Evolutionary conservation across 1,284 basidiomycete genomes (phyloP).

Genomic region (Fomitiporia mediterranea): DNA sequence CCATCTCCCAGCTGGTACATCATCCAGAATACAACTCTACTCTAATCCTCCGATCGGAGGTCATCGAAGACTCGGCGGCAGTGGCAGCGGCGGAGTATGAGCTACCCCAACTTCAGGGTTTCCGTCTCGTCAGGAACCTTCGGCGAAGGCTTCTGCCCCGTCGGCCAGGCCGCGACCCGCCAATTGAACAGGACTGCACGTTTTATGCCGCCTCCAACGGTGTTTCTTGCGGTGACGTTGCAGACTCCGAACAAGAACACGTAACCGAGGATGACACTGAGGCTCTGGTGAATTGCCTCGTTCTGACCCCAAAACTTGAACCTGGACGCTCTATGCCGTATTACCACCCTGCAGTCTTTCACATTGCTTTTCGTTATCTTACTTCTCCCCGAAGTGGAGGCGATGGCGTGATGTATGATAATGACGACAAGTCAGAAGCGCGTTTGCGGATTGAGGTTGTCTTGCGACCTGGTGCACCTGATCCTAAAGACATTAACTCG

Average conservation of each 20-base stretch:
- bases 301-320: slow-evolving; percentile 58
- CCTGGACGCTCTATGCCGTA: slow-evolving; percentile 55
- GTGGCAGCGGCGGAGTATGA: slow-evolving; percentile 27
- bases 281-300: slow-evolving; percentile 39
- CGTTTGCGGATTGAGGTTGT: slow-evolving; percentile 49
- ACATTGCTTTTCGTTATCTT: slow-evolving; percentile 70
- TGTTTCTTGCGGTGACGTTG: slow-evolving; percentile 8
- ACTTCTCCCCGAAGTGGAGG: slow-evolving; percentile 27
- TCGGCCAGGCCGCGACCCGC: slow-evolving; percentile 61
- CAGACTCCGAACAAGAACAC: not conserved
- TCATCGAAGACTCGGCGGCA: slow-evolving; percentile 41
- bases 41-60: slow-evolving; percentile 73
- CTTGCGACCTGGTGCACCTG: slow-evolving; percentile 46
- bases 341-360: slow-evolving; percentile 71
- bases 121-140: slow-evolving; percentile 42
- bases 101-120: slow-evolving; percentile 39
- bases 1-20: slow-evolving; percentile 59
- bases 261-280: slow-evolving; percentile 20
- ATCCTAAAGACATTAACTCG: slow-evolving; percentile 42
- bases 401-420: slow-evolving; percentile 19
- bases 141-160: slow-evolving; percentile 65
- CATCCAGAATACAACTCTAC: slow-evolving; percentile 85
- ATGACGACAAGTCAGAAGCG: slow-evolving; percentile 13
- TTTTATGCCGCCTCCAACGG: slow-evolving; percentile 39
- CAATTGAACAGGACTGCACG: slow-evolving; percentile 73